Evolutionary conservation across 2,329 filamentous ascomycete genomes (phyloP).

Genomic region (Teratosphaeriaceae sp.): DNA sequence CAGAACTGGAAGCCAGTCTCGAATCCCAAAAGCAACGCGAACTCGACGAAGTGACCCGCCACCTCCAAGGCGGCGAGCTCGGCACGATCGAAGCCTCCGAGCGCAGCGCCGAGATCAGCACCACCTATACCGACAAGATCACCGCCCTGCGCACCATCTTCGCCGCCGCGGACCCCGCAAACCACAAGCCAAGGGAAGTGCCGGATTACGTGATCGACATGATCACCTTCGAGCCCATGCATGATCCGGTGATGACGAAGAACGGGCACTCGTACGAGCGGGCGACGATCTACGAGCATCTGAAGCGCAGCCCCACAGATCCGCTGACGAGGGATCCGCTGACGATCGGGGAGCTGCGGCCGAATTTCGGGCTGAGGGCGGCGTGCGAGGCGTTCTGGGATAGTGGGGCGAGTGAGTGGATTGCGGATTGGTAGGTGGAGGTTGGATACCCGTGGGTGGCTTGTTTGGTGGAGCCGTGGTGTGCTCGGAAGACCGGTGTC

Average conservation of each 20-base stretch:
- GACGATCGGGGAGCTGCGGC: slow-evolving; percentile 60
- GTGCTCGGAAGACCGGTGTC: no score
- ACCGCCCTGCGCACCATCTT: slow-evolving; percentile 41
- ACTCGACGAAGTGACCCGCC: slow-evolving; percentile 27
- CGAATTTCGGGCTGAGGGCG: slow-evolving; percentile 73
- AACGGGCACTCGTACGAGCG: slow-evolving; percentile 89
- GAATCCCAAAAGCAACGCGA: slow-evolving; percentile 41
- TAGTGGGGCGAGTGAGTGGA: slow-evolving; percentile 84
- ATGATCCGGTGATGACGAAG: slow-evolving; percentile 55
- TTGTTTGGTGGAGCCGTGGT: no score
- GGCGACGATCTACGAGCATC: slow-evolving; percentile 75
- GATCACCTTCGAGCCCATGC: slow-evolving; percentile 30
- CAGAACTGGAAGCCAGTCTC: slow-evolving; percentile 51
- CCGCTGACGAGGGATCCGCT: slow-evolving; percentile 78
- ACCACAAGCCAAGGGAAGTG: slow-evolving; percentile 48
- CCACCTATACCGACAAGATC: slow-evolving; percentile 35
- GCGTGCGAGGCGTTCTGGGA: slow-evolving; percentile 81
- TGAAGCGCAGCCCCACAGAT: slow-evolving; percentile 68
- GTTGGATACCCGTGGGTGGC: no score
- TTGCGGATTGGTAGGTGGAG: slow-evolving; percentile 21
- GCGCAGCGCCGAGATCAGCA: slow-evolving; percentile 42
- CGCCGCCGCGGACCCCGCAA: slow-evolving; percentile 39
- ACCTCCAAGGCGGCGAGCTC: slow-evolving; percentile 30
- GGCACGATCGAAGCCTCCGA: slow-evolving; percentile 39
- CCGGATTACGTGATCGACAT: slow-evolving; percentile 74